Percentiles rank a stretch among this genome's conserved stretches.
These are phyloP conservation scores for Penicillium goetzii DNA, from an alignment of 495 filamentous ascomycete species.

Conservation along the genomic window DNA sequence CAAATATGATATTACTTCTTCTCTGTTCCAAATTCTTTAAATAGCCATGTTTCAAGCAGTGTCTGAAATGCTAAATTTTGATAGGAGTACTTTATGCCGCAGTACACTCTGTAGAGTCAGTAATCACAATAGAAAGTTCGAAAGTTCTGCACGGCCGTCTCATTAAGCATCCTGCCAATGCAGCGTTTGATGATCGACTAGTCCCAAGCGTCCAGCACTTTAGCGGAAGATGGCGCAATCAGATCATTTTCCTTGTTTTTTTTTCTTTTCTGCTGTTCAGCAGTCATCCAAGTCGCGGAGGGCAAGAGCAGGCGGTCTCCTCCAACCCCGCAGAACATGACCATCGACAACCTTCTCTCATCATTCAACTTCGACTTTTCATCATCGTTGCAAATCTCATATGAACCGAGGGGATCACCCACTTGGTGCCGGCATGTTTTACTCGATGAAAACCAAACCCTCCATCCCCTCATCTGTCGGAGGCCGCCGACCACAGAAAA, in stretches of 20 bases:
- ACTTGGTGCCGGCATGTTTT: conserved; percentile 6
- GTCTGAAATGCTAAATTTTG: neutral
- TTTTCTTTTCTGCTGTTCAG: neutral
- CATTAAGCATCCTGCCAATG: conserved; percentile 21
- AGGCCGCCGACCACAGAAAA: conserved; percentile 12
- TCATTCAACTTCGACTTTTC: neutral
- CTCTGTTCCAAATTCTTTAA: neutral
- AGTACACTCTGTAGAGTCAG: neutral
- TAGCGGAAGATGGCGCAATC: conserved; percentile 23
- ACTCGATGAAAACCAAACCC: conserved; percentile 13
- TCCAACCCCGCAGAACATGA: conserved; percentile 8
- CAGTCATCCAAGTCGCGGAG: neutral
- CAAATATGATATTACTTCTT: neutral
- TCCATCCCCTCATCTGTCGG: conserved; percentile 5
- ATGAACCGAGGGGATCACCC: neutral
- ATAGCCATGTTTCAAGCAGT: neutral
- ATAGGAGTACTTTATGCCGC: neutral
- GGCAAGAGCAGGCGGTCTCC: neutral
- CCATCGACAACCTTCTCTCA: neutral
- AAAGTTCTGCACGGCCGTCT: neutral
- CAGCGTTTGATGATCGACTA: conserved; percentile 12
- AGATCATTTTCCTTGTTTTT: neutral
- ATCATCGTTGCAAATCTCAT: conserved; percentile 1
- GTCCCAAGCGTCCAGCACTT: conserved; percentile 1
- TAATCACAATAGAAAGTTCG: neutral